Conservation (phyloP, 1,139 yeast species). For the Yamadazyma spencermartinsiae region DNA sequence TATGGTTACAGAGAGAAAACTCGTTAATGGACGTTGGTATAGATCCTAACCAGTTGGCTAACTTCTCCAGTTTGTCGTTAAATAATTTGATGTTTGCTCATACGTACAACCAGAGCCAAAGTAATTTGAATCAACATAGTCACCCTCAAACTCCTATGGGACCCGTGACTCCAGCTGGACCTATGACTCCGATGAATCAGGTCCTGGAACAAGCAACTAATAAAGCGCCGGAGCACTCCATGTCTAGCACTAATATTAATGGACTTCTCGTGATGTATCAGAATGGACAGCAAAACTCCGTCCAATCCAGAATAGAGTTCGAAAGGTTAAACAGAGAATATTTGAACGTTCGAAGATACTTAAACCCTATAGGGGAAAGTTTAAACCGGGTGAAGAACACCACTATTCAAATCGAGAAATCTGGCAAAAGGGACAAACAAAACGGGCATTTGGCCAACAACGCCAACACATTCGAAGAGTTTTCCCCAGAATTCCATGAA, state of each 20-base stretch:
- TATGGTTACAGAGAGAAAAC: conserved; percentile 82
- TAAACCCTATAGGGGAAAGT: conserved; percentile 68
- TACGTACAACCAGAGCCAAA: conserved; percentile 26
- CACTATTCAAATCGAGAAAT: conserved; percentile 21
- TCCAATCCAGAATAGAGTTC: conserved; percentile 70
- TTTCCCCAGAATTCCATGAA: conserved; percentile 32
- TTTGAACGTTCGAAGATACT: conserved; percentile 64
- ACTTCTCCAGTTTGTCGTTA: conserved; percentile 46
- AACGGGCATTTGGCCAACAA: conserved; percentile 10
- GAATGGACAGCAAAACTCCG: conserved; percentile 43
- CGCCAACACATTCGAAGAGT: conserved; percentile 38
- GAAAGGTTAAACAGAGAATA: conserved; percentile 77
- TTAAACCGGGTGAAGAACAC: conserved; percentile 45
- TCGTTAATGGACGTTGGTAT: conserved; percentile 58
- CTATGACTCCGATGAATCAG: conserved; percentile 9
- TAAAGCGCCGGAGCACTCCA: conserved; percentile 11
- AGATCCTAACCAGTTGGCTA: conserved; percentile 33
- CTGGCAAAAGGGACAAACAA: conserved; percentile 20
- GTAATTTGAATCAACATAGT: conserved; percentile 24
- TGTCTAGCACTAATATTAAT: conserved; percentile 24
- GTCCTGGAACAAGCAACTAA: background rate
- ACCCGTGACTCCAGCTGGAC: conserved; percentile 5
- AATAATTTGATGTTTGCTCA: conserved; percentile 50
- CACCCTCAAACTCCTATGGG: conserved; percentile 13
- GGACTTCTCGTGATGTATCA: conserved; percentile 37